Evolutionary conservation across 805 yeast genomes (phyloP), one percentile per base, ranked within the genome.

Genomic region (Spencermartinsiella europaea): DNA sequence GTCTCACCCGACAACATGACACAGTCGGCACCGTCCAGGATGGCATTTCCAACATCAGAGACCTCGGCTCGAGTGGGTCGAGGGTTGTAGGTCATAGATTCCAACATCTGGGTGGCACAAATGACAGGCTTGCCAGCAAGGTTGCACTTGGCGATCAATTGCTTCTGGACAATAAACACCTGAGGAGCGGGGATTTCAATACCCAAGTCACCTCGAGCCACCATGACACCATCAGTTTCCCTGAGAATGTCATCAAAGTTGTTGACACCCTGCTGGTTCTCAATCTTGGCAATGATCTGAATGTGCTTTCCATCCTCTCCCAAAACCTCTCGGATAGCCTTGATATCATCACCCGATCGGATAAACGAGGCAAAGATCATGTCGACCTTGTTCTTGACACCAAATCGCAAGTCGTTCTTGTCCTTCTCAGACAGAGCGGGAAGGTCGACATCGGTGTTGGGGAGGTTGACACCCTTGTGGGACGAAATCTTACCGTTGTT

Each of bases 11-110:
- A 85, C 70, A 93, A 81, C 99, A 93, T 93, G 69, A 93, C 98
- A 85, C 99, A 93, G 77, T 93, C 99, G 65, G 98, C 97, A 75
- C 99, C 99, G 67, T 93, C 99, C 68, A 93, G 80, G 59, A 93
- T 86, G 62, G 99, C 99, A 74, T 93, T 93, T 75, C 99, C 99
- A 56, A 93, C 99, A 72, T 93, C 99, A 48, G 95, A 84, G 52
- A 93, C 99, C 77, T 93, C 99, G 60, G 99, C 99, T 77, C 99
- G 86, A 69, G 99, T 93, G 73, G 99, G 99, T 75, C 99, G 85
- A 71, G 99, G 99, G 85, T 93, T 93, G 76, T 85, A 88, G 52
- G 98, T 93, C 99, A 93, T 93, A 51, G 97, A 88, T 76, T 93
- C 99, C 71, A 93, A 83, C 99, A 93, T 93, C 77, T 93, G 99